These are phyloP conservation scores for Hymenoscyphus linearis DNA, from an alignment of 2,329 filamentous ascomycete genomes.

Conservation along the genomic window DNA sequence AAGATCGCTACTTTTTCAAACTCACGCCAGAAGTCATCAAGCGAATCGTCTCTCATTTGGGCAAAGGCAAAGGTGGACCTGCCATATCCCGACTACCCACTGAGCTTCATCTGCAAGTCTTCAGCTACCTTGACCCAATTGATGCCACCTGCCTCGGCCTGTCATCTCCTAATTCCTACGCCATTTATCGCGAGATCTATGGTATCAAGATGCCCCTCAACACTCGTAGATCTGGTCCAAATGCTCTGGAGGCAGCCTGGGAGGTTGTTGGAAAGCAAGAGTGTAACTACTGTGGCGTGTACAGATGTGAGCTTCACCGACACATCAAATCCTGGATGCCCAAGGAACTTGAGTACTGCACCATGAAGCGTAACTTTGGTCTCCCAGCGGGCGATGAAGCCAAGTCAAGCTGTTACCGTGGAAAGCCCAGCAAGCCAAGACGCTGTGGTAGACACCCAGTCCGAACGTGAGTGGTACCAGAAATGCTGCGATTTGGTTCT, in stretches of 20 bases:
- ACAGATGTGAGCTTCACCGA: slow-evolving; percentile 57
- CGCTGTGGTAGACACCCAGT: slow-evolving; percentile 51
- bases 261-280: slow-evolving; percentile 55
- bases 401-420: slow-evolving; percentile 51
- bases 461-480: slow-evolving; percentile 24
- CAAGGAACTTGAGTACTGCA: slow-evolving; percentile 52
- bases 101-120: slow-evolving; percentile 56
- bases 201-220: slow-evolving; percentile 49
- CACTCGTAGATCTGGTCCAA: slow-evolving; percentile 53
- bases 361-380: slow-evolving; percentile 53
- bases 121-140: slow-evolving; percentile 59
- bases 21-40: slow-evolving; percentile 22
- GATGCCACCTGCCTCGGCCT: slow-evolving; percentile 59
- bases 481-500: slow-evolving; percentile 6
- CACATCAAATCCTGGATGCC: slow-evolving; percentile 58
- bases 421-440: slow-evolving; percentile 52
- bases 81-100: slow-evolving; percentile 47
- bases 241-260: slow-evolving; percentile 61
- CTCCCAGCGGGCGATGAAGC: slow-evolving; percentile 41
- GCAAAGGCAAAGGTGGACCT: slow-evolving; percentile 9
- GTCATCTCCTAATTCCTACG: slow-evolving; percentile 52
- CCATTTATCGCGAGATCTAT: slow-evolving; percentile 52
- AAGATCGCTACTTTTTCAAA: slow-evolving; percentile 21
- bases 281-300: slow-evolving; percentile 57
- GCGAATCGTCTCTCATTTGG: slow-evolving; percentile 14